A percentile compares a stretch with the other conserved stretches of the same genome.
These are phyloP conservation scores for Panicum miliaceum DNA, from an alignment of 176 grass and related monocot genomes.

Conservation along the genomic window DNA sequence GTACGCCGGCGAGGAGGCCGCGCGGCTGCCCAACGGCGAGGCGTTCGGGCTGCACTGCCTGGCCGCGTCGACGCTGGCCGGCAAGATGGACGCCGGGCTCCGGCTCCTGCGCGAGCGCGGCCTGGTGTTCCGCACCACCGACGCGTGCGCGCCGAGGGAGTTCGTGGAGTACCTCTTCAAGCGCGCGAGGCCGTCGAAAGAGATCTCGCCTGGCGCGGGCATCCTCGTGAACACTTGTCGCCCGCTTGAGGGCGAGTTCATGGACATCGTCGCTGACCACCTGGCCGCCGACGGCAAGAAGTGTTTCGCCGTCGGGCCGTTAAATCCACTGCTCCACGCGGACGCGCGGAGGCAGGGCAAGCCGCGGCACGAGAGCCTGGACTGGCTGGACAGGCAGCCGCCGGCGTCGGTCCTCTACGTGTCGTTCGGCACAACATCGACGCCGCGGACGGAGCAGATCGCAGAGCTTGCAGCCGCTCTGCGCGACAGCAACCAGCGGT, in stretches of 20 bases:
- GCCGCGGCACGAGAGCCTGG: constrained; percentile 51
- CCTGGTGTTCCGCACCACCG: constrained; percentile 10
- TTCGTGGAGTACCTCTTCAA: neutral
- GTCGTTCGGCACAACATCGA: constrained; percentile 56
- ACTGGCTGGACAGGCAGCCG: constrained; percentile 73
- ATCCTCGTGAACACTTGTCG: constrained; percentile 45
- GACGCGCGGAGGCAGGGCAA: neutral
- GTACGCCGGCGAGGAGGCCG: constrained; percentile 50
- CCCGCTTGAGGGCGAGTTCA: constrained; percentile 57
- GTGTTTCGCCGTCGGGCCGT: constrained; percentile 53
- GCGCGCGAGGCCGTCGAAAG: neutral
- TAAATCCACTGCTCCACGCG: constrained; percentile 4
- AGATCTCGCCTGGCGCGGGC: neutral
- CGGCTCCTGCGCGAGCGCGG: constrained; percentile 13
- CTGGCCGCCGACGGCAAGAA: constrained; percentile 29
- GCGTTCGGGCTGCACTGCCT: constrained; percentile 46
- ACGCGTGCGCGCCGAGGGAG: constrained; percentile 5
- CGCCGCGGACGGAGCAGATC: constrained; percentile 47
- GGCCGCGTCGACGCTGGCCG: constrained; percentile 18
- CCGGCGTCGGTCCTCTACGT: constrained; percentile 61
- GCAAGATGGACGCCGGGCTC: constrained; percentile 1
- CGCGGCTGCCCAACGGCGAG: constrained; percentile 52
- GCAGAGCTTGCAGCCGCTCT: constrained; percentile 56
- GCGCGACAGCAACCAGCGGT: constrained; percentile 29
- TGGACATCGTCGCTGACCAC: constrained; percentile 31